phyloP scores from a whole-genome alignment of 371 early-diverging fungal species.

The Mortierella sp. region DNA sequence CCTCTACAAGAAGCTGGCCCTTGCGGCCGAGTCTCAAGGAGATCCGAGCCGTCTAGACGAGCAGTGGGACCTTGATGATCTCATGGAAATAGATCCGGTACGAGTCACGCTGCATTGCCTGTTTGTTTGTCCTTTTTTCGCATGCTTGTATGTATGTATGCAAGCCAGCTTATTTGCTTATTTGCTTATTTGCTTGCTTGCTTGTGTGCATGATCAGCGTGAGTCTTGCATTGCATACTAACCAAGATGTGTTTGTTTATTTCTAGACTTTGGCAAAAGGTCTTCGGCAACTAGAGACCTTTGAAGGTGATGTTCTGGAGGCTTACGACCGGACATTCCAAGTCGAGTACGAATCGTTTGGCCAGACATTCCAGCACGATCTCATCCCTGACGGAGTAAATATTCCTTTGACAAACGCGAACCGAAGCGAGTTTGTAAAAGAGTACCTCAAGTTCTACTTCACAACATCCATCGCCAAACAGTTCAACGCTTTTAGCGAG shows the following conservation, averaged over 20 bases:
- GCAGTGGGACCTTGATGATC: slow-evolving; percentile 70
- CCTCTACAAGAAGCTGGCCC: slow-evolving; percentile 91
- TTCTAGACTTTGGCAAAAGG: slow-evolving; percentile 83
- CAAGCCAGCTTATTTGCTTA: background rate
- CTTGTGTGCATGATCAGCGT: background rate
- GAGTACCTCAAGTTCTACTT: slow-evolving; percentile 71
- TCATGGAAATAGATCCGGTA: slow-evolving; percentile 72
- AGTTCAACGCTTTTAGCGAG: slow-evolving; percentile 89
- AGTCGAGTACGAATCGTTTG: slow-evolving; percentile 82
- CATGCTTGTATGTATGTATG: background rate
- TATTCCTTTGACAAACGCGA: slow-evolving; percentile 80
- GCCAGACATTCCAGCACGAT: slow-evolving; percentile 75
- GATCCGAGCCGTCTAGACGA: slow-evolving; percentile 60
- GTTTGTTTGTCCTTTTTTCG: background rate
- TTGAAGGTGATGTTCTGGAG: slow-evolving; percentile 86
- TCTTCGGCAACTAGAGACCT: slow-evolving; percentile 78
- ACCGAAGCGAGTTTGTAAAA: slow-evolving; percentile 83
- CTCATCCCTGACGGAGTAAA: slow-evolving; percentile 79
- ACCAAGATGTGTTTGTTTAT: background rate
- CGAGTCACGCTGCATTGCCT: slow-evolving; percentile 17
- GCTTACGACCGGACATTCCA: slow-evolving; percentile 88
- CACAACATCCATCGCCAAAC: slow-evolving; percentile 79
- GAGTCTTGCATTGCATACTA: background rate
- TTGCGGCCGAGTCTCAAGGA: slow-evolving; percentile 30
- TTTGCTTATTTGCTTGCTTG: background rate